These are phyloP conservation scores for Wickerhamiella parazyma DNA, from an alignment of 805 yeast genomes.

Conservation along the genomic window DNA sequence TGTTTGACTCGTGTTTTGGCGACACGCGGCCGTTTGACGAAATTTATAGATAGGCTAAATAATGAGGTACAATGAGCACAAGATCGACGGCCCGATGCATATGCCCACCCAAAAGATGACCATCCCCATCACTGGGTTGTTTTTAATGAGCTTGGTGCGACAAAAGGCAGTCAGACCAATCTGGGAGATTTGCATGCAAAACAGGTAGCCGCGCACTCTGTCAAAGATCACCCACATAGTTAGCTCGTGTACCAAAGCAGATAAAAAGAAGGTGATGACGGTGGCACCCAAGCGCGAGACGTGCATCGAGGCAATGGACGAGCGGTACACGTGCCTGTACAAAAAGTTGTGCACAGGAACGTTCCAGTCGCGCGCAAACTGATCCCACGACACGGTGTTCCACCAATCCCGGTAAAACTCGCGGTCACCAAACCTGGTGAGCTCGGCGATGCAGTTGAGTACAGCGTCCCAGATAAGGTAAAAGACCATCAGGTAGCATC, in stretches of 20 bases:
- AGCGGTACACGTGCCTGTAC: constrained; percentile 86
- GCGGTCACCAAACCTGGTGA: constrained; percentile 76
- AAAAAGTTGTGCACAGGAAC: constrained; percentile 82
- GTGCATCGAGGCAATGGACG: constrained; percentile 63
- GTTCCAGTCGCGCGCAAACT: constrained; percentile 90
- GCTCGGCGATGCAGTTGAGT: constrained; percentile 77
- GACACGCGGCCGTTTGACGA: constrained; percentile 95
- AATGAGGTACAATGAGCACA: constrained; percentile 71
- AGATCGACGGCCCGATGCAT: constrained; percentile 74
- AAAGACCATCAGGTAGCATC: constrained; percentile 64
- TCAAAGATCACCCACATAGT: constrained; percentile 84
- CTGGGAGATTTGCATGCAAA: constrained; percentile 76
- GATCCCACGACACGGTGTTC: constrained; percentile 89
- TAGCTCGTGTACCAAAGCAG: constrained; percentile 76
- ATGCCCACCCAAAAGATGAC: constrained; percentile 85
- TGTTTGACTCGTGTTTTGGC: constrained; percentile 83
- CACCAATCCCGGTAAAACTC: constrained; percentile 96
- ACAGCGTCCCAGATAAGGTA: constrained; percentile 94
- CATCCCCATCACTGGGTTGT: constrained; percentile 54
- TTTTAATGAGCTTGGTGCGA: constrained; percentile 42
- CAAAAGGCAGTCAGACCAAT: constrained; percentile 61
- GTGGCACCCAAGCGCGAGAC: constrained; percentile 59
- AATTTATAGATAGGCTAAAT: constrained; percentile 61
- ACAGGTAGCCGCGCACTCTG: constrained; percentile 64
- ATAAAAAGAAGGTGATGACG: constrained; percentile 42